Evolutionary conservation across 345 rosid species (phyloP).

Genomic region (Syzygium oleosum): DNA sequence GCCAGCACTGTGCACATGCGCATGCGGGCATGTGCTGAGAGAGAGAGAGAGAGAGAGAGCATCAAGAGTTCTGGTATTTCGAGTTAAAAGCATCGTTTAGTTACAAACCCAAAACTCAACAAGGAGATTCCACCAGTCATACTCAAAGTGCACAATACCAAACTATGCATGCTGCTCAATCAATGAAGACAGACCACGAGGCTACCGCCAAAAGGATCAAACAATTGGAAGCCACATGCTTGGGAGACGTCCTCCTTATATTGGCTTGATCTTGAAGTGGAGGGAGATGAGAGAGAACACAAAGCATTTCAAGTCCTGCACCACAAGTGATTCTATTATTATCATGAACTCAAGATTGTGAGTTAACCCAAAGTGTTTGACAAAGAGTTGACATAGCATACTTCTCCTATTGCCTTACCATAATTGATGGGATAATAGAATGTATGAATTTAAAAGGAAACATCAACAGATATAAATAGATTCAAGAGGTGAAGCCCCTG

Average conservation of each 20-base stretch:
- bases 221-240: not conserved
- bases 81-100: not conserved
- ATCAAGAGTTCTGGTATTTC: not conserved
- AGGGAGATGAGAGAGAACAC: constrained; percentile 99
- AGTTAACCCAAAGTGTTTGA: not conserved
- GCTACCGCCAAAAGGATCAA: not conserved
- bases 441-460: not conserved
- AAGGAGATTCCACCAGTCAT: not conserved
- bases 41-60: not conserved
- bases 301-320: constrained; percentile 98
- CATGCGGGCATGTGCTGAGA: not conserved
- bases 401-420: not conserved
- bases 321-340: not conserved
- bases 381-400: not conserved
- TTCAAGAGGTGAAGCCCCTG: not conserved
- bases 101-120: not conserved
- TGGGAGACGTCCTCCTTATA: constrained; percentile 17
- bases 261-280: constrained; percentile 99
- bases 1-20: not conserved
- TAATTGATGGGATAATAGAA: not conserved
- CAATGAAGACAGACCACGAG: not conserved
- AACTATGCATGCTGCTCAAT: not conserved
- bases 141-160: not conserved
- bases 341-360: not conserved
- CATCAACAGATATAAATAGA: not conserved